Evolutionary conservation across 768 basidiomycete species (phyloP), one percentile per base, ranked within the genome.

Genomic region (Macrolepiota fuliginosa): DNA sequence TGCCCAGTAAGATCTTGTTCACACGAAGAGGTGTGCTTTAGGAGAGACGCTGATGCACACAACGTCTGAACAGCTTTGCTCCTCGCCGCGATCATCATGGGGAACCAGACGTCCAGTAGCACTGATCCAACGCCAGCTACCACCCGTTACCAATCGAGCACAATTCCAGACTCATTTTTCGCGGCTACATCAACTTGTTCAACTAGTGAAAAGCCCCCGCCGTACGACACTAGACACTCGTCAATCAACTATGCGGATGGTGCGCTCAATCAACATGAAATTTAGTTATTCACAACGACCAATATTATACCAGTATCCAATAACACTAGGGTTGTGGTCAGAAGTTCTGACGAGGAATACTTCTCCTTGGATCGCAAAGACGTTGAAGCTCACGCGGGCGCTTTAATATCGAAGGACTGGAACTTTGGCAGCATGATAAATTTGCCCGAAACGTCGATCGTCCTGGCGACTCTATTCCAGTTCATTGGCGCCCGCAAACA

Each of bases 381-480:
- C 54, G 54, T 68, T 27, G 63, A 57, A 2, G 60, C 64, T 32
- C 51, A 49, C 22, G 56, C 65, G 1, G 67, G 62, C 19, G 64
- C 54, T 11, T 67, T 70, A 32, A 42, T 67, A 7, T 63, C 66
- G 7, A 15, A 49, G 1, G 62, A 62, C 36, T 62, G 62, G 50
- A 53, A 56, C 39, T 47, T 62, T 15, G 13, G 37, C 15, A 54
- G 37, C 6, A 53, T 58, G 22, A 51, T 63, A 17, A 40, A 37
- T 10, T 50, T 67, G 10, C 24, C 56, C 4, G 69, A 68, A 29
- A 53, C 39, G 5, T 56, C 64, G 6, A 47, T 5, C 4, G 62
- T 56, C 17, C 63, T 68, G 27, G 60, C 61, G 35, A 39, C 61
- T 3, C 59, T 70, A 13, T 68, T 70, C 49, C 40, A 56, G 52